These are phyloP conservation scores for Linanthus parryae DNA, from an alignment of 148 eudicot genomes.

Conservation along the genomic window DNA sequence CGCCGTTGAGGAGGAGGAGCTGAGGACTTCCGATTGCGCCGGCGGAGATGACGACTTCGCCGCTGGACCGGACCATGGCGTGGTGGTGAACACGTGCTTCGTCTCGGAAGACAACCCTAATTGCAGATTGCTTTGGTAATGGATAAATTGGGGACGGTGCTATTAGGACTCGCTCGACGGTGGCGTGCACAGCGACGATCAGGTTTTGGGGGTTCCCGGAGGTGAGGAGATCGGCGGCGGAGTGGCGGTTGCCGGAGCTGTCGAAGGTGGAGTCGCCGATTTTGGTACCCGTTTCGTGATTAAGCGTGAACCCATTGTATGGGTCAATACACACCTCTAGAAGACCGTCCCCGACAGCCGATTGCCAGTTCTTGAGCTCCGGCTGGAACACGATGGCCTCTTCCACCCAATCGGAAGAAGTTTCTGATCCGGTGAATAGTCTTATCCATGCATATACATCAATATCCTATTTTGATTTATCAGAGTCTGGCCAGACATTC, in stretches of 20 bases:
- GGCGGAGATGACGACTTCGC: constrained; percentile 64
- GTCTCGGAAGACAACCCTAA: constrained; percentile 70
- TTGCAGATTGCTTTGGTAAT: constrained; percentile 36
- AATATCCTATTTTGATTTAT: no score
- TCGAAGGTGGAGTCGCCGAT: constrained; percentile 83
- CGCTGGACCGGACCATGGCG: constrained; percentile 56
- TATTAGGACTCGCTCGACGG: constrained; percentile 58
- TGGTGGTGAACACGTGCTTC: constrained; percentile 48
- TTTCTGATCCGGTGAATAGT: no score
- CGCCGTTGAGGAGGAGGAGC: constrained; percentile 66
- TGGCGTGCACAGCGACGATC: constrained; percentile 56
- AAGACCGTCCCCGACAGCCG: constrained; percentile 57
- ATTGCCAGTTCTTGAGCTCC: constrained; percentile 61
- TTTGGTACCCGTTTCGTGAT: constrained; percentile 66
- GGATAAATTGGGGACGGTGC: constrained; percentile 26
- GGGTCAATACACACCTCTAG: constrained; percentile 65
- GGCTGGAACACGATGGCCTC: constrained; percentile 67
- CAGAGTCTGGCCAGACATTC: no score
- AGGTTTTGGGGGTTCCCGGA: constrained; percentile 47
- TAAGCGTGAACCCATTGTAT: constrained; percentile 57
- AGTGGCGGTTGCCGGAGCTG: constrained; percentile 51
- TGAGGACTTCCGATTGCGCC: constrained; percentile 87
- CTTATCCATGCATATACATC: no score
- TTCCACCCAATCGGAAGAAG: constrained; percentile 83
- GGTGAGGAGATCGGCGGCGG: constrained; percentile 66